Evolutionary conservation across 331 rosid species (phyloP), one percentile per base, ranked within the genome.

Genomic region (Malus hybrid): DNA sequence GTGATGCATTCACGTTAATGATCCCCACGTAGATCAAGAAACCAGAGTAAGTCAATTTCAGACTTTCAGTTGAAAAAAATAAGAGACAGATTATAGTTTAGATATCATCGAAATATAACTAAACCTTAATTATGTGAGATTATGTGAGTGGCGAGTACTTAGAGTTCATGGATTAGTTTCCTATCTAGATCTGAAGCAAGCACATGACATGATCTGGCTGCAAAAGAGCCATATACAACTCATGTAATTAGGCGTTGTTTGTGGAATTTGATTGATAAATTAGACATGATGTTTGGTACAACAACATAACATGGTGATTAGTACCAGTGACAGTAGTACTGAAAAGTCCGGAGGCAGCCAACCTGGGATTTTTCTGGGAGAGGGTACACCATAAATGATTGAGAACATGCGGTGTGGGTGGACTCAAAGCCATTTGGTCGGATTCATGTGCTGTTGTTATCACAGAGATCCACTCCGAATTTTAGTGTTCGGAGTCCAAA

Each of bases 331-430:
- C 50, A 44, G 50, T 44, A 44, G 50, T 44, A 11, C 79, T 33
- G 67, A 67, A 65, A 70, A 36, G 18, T 6, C 74, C 70, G 9
- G 6, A 0, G 59, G 19, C 56, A 16, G n/a, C 75, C 60, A 59
- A 81, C 11, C 63, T 74, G 75, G 16, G 31, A 54, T 54, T 18
- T 36, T 79, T 60, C 71, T 11, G 13, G 28, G 69, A 71, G 28
- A 71, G 20, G 74, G 24, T 20, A 24, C 46, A 42, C 0, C 34
- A 14, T 28, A 5, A 29, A 42, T n/a, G 20, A 60, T 56, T 48
- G 32, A 59, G 68, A 76, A 59, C 81, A 48, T 60, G 81, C 28
- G 12, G 7, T 72, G 76, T 71, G 56, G 54, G 76, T 60, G 15
- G 54, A 28, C 67, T 32, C 8, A 15, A 42, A 44, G 50, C 5